A percentile compares a stretch with the other conserved stretches of the same genome.
Conservation (phyloP, 2,329 filamentous ascomycete species). For the Colletotrichum eleusines region DNA sequence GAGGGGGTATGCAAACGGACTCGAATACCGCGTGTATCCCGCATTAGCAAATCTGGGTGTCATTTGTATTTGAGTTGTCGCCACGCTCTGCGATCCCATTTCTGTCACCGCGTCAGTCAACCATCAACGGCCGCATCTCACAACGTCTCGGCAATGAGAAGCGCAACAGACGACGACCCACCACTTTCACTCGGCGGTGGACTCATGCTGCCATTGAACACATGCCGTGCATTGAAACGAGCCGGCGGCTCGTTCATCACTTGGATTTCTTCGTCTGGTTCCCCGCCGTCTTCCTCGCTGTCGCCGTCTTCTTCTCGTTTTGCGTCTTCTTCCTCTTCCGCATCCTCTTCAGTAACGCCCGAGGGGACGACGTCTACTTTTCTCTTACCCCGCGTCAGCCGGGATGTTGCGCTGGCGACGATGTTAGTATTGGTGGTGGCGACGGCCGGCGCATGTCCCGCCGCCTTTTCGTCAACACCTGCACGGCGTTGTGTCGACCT, state of each 20-base stretch:
- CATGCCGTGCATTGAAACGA: constrained; percentile 24
- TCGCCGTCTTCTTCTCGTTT: background rate
- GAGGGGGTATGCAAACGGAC: constrained; percentile 11
- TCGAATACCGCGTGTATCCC: constrained; percentile 26
- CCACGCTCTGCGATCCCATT: constrained; percentile 27
- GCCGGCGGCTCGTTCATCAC: constrained; percentile 7
- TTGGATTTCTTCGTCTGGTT: background rate
- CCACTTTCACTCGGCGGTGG: constrained; percentile 36
- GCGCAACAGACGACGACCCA: constrained; percentile 1
- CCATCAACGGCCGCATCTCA: background rate
- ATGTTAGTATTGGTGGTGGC: background rate
- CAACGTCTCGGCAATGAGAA: background rate
- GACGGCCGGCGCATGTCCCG: background rate
- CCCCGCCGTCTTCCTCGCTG: constrained; percentile 3
- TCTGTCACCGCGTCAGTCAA: constrained; percentile 16
- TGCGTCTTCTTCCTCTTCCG: constrained; percentile 4
- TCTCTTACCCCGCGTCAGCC: constrained; percentile 5
- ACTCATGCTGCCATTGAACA: constrained; percentile 26
- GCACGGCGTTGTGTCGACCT: constrained; percentile 25
- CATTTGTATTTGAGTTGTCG: constrained; percentile 1
- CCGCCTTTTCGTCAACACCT: background rate
- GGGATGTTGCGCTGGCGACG: background rate
- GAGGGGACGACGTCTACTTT: constrained; percentile 8
- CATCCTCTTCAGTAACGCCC: constrained; percentile 5
- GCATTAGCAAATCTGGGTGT: background rate